A percentile compares a stretch with the other conserved stretches of the same genome.
Evolutionary conservation across 1,139 yeast species (phyloP).

Genomic region (Nakaseomyces nivariensis): DNA sequence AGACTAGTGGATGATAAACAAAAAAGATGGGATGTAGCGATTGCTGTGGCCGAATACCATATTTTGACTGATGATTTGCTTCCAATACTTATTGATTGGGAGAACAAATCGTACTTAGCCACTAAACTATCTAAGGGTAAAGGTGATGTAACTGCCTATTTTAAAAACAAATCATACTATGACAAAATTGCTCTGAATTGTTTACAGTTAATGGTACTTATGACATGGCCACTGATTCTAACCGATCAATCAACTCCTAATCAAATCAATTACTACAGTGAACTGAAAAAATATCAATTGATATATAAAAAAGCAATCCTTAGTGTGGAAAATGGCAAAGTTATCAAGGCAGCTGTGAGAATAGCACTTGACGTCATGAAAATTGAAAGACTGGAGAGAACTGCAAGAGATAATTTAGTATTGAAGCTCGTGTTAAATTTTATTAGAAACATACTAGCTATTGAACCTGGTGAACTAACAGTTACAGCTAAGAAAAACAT

Average conservation of each 20-base stretch:
- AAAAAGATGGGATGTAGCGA: conserved; percentile 67
- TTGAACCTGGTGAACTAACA: conserved; percentile 56
- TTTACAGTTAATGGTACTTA: conserved; percentile 68
- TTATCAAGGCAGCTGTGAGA: conserved; percentile 60
- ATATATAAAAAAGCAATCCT: conserved; percentile 63
- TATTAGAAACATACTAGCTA: conserved; percentile 63
- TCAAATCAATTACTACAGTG: conserved; percentile 50
- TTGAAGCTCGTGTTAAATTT: conserved; percentile 63
- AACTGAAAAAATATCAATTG: conserved; percentile 55
- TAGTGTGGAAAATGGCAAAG: conserved; percentile 47
- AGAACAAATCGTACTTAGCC: conserved; percentile 31
- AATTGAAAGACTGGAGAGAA: conserved; percentile 46
- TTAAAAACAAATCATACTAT: conserved; percentile 29
- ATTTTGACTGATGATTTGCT: conserved; percentile 63
- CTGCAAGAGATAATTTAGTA: conserved; percentile 62
- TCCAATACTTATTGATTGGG: conserved; percentile 73
- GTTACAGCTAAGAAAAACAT: conserved; percentile 34
- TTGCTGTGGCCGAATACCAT: conserved; percentile 78
- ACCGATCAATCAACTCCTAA: conserved; percentile 40
- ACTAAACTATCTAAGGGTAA: conserved; percentile 29
- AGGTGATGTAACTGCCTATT: conserved; percentile 6
- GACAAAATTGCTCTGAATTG: conserved; percentile 62
- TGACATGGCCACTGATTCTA: conserved; percentile 78
- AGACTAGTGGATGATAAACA: conserved; percentile 69
- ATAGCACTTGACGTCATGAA: conserved; percentile 58